phyloP scores from a whole-genome alignment of 1,284 basidiomycete species.

The Pterula multifida region DNA sequence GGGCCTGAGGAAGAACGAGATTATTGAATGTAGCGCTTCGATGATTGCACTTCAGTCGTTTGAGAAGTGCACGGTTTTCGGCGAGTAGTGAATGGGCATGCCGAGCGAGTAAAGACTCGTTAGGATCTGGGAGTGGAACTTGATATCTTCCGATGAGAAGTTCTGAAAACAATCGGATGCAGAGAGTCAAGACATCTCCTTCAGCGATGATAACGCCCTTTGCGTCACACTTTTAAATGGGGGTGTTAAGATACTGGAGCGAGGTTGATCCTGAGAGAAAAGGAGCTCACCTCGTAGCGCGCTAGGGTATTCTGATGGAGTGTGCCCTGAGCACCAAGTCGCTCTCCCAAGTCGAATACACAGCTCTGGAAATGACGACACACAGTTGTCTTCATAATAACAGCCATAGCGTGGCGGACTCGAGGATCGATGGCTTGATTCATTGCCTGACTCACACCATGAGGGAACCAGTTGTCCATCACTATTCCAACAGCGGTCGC shows the following conservation, averaged over 20 bases:
- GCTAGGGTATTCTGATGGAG: conserved; percentile 43
- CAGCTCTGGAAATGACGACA: conserved; percentile 35
- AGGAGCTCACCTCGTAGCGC: conserved; percentile 29
- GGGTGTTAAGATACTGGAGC: conserved; percentile 31
- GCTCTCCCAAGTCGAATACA: conserved; percentile 33
- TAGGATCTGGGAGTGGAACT: conserved; percentile 26
- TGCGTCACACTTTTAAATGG: conserved; percentile 23
- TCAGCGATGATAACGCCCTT: conserved; percentile 41
- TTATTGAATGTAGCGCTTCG: conserved; percentile 33
- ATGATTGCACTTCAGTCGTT: conserved; percentile 24
- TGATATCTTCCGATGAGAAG: conserved; percentile 32
- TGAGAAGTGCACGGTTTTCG: conserved; percentile 27
- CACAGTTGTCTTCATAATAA: conserved; percentile 38
- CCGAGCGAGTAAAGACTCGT: conserved; percentile 30
- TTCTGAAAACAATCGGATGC: conserved; percentile 41
- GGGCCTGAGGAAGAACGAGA: conserved; percentile 36
- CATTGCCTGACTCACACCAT: conserved; percentile 20
- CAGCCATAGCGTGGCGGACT: conserved; percentile 34
- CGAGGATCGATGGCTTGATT: conserved; percentile 23
- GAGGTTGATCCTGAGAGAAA: no score
- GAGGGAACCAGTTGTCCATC: conserved; percentile 32
- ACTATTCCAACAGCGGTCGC: conserved; percentile 30
- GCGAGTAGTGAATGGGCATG: conserved; percentile 31
- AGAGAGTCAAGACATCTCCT: conserved; percentile 38
- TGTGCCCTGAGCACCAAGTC: conserved; percentile 43